These are phyloP conservation scores for Aspergillus aculeatus DNA, from an alignment of 2,329 filamentous ascomycete genomes.

Conservation along the genomic window DNA sequence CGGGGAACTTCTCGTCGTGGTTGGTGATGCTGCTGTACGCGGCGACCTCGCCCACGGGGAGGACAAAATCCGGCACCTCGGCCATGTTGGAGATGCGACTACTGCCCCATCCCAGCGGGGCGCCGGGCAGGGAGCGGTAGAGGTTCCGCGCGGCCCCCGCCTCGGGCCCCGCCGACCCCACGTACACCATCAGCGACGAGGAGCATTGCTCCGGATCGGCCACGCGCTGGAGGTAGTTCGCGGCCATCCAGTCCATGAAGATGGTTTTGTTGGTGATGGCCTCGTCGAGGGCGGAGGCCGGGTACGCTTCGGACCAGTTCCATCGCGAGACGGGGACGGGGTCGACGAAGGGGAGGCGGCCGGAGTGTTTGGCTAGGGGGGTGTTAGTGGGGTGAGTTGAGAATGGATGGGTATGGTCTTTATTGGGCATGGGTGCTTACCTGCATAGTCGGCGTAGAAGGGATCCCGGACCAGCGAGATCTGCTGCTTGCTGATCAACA, in stretches of 20 bases:
- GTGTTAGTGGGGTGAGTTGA: not conserved
- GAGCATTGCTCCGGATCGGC: conserved; percentile 3
- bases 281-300: conserved; percentile 39
- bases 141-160: conserved; percentile 44
- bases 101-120: conserved; percentile 49
- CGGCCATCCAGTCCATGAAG: conserved; percentile 44
- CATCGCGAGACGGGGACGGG: conserved; percentile 51
- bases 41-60: conserved; percentile 45
- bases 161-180: conserved; percentile 40
- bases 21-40: conserved; percentile 34
- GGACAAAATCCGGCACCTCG: conserved; percentile 45
- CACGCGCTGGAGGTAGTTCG: conserved; percentile 22
- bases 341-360: conserved; percentile 50
- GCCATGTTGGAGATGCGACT: conserved; percentile 31
- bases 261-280: conserved; percentile 52
- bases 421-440: not conserved
- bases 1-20: conserved; percentile 54
- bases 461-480: conserved; percentile 47
- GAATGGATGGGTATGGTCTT: not conserved
- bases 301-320: conserved; percentile 46
- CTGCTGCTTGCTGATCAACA: conserved; percentile 40
- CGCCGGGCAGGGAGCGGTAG: conserved; percentile 43
- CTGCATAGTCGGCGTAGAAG: conserved; percentile 52
- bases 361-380: conserved; percentile 36
- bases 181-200: conserved; percentile 47